Percentiles rank a stretch among this genome's conserved stretches.
These are phyloP conservation scores for Exophiala xenobiotica DNA, from an alignment of 2,329 filamentous ascomycete genomes.

Conservation along the genomic window DNA sequence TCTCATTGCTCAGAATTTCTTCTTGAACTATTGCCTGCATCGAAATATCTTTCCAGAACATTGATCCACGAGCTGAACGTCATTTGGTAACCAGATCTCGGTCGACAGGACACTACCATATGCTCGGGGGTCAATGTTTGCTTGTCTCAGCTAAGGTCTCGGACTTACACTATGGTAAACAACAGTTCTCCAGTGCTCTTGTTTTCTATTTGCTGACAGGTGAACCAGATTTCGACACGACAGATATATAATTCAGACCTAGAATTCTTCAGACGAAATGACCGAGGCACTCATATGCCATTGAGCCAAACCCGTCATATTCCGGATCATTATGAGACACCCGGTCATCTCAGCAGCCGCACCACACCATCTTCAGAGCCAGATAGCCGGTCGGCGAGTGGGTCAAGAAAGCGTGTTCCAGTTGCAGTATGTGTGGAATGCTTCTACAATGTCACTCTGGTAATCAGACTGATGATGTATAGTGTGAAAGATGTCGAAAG, in stretches of 20 bases:
- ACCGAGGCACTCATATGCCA: constrained; percentile 28
- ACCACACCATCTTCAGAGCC: constrained; percentile 28
- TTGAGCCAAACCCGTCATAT: constrained; percentile 22
- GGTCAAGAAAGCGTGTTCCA: constrained; percentile 34
- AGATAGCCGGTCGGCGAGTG: constrained; percentile 26
- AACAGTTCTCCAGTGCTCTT: background rate
- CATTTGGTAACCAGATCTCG: background rate
- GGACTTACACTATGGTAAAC: constrained; percentile 18
- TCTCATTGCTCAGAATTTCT: constrained; percentile 13
- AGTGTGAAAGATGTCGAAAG: constrained; percentile 89
- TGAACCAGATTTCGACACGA: constrained; percentile 23
- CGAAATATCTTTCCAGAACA: background rate
- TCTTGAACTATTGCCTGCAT: constrained; percentile 2
- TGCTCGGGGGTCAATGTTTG: constrained; percentile 1
- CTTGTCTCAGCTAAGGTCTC: constrained; percentile 4
- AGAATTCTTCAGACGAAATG: constrained; percentile 31
- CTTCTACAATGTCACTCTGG: background rate
- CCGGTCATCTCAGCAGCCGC: constrained; percentile 21
- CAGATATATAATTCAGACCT: constrained; percentile 21
- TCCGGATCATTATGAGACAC: constrained; percentile 25
- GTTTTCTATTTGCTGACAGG: constrained; percentile 7
- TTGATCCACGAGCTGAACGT: background rate
- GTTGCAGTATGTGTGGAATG: constrained; percentile 33
- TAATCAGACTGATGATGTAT: constrained; percentile 5
- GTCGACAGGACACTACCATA: background rate